These are phyloP conservation scores for Ziziphus jujuba DNA, from an alignment of 306 rosid genomes.

Conservation along the genomic window DNA sequence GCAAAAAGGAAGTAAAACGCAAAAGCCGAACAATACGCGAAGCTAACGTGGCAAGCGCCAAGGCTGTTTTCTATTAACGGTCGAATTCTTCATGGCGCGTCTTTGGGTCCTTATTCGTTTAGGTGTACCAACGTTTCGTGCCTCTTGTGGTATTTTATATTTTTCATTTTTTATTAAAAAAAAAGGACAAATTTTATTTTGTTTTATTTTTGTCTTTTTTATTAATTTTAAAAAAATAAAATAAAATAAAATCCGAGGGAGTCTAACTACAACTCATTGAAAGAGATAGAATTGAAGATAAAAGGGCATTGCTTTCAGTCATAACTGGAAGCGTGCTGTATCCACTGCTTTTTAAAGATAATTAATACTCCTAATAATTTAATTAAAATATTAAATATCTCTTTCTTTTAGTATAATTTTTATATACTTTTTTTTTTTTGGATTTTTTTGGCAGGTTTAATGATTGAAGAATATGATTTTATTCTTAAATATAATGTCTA, in stretches of 20 bases:
- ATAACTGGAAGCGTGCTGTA: conserved; percentile 6
- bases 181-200: too few relatives aligned
- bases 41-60: conserved; percentile 13
- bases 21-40: neutral
- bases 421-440: too few relatives aligned
- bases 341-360: neutral
- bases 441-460: too few relatives aligned
- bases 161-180: neutral
- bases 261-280: neutral
- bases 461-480: too few relatives aligned
- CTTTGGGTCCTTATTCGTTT: neutral
- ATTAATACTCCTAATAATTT: neutral
- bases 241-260: too few relatives aligned
- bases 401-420: too few relatives aligned
- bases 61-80: conserved; percentile 4
- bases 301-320: neutral
- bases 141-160: neutral
- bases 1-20: neutral
- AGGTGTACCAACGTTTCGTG: neutral
- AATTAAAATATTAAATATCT: neutral
- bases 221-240: too few relatives aligned
- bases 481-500: too few relatives aligned
- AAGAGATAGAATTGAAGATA: neutral
- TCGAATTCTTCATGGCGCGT: conserved; percentile 21
- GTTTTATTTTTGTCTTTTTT: too few relatives aligned